Evolutionary conservation across 2,329 filamentous ascomycete genomes (phyloP).

Genomic region (Penicillium crustosum): DNA sequence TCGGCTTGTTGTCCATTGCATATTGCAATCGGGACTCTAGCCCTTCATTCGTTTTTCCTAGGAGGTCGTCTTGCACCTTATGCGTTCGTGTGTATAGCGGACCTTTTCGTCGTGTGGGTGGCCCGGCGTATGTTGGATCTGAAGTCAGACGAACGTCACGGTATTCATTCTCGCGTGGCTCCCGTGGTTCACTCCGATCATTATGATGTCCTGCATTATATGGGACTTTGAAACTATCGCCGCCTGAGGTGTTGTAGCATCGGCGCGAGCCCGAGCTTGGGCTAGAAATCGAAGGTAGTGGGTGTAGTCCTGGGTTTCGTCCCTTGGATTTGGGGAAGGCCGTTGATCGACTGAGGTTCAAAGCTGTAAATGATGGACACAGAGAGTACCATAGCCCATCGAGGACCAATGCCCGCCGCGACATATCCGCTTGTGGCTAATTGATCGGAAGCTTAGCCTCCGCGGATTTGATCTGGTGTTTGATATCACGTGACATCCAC

Average conservation of each 20-base stretch:
- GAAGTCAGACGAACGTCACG: not conserved
- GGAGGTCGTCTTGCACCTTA: conserved; percentile 4
- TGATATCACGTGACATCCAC: conserved; percentile 15
- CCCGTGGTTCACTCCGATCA: not conserved
- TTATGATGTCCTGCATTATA: not conserved
- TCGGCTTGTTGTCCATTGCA: conserved; percentile 25
- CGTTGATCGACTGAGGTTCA: conserved; percentile 19
- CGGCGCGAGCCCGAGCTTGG: conserved; percentile 17
- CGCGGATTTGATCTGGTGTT: conserved; percentile 9
- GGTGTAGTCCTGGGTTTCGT: conserved; percentile 5
- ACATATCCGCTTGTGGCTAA: conserved; percentile 32
- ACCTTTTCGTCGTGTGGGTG: not conserved
- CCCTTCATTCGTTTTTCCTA: conserved; percentile 14
- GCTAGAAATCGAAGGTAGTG: conserved; percentile 6
- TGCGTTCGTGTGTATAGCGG: conserved; percentile 1
- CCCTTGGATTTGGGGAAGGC: conserved; percentile 12
- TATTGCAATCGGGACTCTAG: conserved; percentile 35
- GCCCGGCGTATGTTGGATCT: not conserved
- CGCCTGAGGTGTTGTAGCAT: conserved; percentile 18
- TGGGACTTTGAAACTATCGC: not conserved
- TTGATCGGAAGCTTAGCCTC: conserved; percentile 7
- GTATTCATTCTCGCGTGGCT: not conserved
- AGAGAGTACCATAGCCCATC: conserved; percentile 46
- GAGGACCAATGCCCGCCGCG: conserved; percentile 31
- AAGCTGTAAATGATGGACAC: conserved; percentile 37